Evolutionary conservation across 2,329 filamentous ascomycete species (phyloP).

Genomic region (Apiospora arundinis): DNA sequence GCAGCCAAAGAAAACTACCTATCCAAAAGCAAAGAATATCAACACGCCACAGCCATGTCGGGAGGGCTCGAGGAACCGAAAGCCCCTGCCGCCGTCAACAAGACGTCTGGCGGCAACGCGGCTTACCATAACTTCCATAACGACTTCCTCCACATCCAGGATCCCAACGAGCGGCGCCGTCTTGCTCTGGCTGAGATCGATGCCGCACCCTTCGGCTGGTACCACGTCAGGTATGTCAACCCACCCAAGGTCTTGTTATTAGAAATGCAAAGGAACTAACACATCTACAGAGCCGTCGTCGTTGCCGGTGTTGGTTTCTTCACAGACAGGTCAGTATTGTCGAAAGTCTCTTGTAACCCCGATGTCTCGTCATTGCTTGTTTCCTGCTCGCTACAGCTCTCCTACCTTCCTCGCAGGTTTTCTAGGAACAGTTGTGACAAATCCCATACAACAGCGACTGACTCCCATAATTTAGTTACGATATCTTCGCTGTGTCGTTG

Average conservation of each 20-base stretch:
- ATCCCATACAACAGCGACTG: neutral
- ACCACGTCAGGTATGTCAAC: conserved; percentile 64
- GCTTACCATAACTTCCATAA: conserved; percentile 72
- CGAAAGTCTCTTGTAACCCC: neutral
- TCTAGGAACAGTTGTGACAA: neutral
- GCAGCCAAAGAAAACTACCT: neutral
- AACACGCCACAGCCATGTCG: conserved; percentile 21
- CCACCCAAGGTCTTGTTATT: neutral
- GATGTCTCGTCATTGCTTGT: too few species aligned
- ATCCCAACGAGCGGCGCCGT: conserved; percentile 79
- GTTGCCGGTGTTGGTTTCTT: conserved; percentile 90
- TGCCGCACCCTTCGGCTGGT: conserved; percentile 83
- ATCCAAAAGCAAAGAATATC: neutral
- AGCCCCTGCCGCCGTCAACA: conserved; percentile 34
- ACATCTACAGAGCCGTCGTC: conserved; percentile 65
- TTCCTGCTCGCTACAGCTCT: neutral
- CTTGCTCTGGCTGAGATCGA: conserved; percentile 83
- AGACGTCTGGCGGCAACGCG: conserved; percentile 67
- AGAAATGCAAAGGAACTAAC: conserved; percentile 23
- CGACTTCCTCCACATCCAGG: conserved; percentile 68
- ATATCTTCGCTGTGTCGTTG: conserved; percentile 80
- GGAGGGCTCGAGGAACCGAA: conserved; percentile 3
- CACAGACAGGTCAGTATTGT: conserved; percentile 65
- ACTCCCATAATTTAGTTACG: conserved; percentile 53
- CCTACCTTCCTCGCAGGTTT: neutral